Conservation (phyloP, 768 basidiomycete species). For the Rickenella mellea region DNA sequence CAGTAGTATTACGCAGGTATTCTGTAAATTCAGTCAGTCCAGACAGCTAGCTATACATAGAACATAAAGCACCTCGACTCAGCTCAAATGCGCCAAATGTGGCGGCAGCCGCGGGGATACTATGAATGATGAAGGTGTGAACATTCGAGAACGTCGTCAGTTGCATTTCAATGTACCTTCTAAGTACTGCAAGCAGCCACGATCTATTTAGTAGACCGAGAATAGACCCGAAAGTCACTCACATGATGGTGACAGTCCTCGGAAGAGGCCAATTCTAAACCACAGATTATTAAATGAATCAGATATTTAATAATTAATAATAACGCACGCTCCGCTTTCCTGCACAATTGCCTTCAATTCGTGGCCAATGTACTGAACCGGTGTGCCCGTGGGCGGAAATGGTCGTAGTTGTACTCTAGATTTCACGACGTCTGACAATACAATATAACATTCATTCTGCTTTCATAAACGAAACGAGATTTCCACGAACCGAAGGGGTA, state of each 20-base stretch:
- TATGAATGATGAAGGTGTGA: constrained; percentile 20
- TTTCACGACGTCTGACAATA: constrained; percentile 73
- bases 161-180: constrained; percentile 36
- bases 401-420: constrained; percentile 77
- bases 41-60: too few relatives aligned
- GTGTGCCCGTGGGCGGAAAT: constrained; percentile 64
- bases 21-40: too few relatives aligned
- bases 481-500: constrained; percentile 65
- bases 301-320: background rate
- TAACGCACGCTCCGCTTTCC: constrained; percentile 63
- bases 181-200: constrained; percentile 34
- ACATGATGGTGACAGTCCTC: constrained; percentile 72
- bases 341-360: constrained; percentile 60
- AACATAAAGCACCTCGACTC: constrained; percentile 43
- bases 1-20: too few relatives aligned
- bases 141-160: background rate
- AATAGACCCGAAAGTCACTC: constrained; percentile 18
- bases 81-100: constrained; percentile 89
- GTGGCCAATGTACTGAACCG: constrained; percentile 63
- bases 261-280: constrained; percentile 52
- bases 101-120: constrained; percentile 85
- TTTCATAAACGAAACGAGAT: background rate
- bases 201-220: background rate
- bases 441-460: background rate
- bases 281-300: background rate